Base-by-base conservation (phyloP, 805 yeast genomes). In the Wickerhamomyces silvicola region DNA sequence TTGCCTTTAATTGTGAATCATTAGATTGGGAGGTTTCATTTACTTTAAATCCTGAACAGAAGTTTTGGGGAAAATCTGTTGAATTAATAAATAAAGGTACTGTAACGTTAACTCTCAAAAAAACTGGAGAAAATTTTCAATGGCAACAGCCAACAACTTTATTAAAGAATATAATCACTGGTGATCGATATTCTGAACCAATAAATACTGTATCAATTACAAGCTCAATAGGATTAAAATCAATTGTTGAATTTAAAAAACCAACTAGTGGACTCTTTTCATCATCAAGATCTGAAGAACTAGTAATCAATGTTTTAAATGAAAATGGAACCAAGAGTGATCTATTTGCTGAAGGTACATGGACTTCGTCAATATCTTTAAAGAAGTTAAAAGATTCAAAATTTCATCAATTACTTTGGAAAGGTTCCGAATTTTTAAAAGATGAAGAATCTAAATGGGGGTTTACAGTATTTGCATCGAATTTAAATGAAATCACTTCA, bases 171-270 rank as follows among this genome's bases (percentile, higher is more conserved):
- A 68, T 92, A 28, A 76, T 92, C 47, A 95, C 97, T 2, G 97
- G 98, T 17, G 98, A 92, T 48, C 82, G 86, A 54, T 92, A 88
- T 56, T 67, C 85, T 10, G 98, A 92, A 52, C 98, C 98, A 1
- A 65, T 70, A 3, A 78, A 84, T 12, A 57, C 76, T 3, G 66
- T 85, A 38, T 74, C 79, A 0, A 66, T 92, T 2, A 69, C 72
- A 28, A 74, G 87, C 3, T 73, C 85, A 2, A 63, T 62, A n/a
- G 94, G 94, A 0, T 65, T 69, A 24, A 73, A 66, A 39, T 84
- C 95, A 1, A 66, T 70, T 3, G 77, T 84, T 13, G 81, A 74
- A 31, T 92, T 84, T 62, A 81, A 85, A 38, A 50, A 50, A 29
- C 39, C 48, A 18, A 38, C 27, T 15, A 68, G 77, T 28, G 81